Evolutionary conservation across 148 eudicot species (phyloP).

Genomic region (Mesembryanthemum crystallinum): DNA sequence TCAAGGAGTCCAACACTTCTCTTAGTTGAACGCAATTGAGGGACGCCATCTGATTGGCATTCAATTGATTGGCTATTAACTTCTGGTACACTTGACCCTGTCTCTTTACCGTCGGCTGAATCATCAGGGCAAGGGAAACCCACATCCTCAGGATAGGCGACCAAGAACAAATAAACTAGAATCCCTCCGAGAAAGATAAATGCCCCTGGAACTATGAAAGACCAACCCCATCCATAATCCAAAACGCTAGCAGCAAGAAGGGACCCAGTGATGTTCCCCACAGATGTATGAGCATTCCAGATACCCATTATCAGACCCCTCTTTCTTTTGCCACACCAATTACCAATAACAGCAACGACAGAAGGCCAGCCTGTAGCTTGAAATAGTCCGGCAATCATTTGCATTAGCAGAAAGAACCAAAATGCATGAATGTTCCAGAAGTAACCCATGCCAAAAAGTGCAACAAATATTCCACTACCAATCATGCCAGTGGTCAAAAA

Average conservation of each 20-base stretch:
- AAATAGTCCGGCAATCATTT: slow-evolving; percentile 91
- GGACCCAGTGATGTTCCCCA: slow-evolving; percentile 86
- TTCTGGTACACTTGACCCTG: slow-evolving; percentile 41
- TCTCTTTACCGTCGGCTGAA: slow-evolving; percentile 24
- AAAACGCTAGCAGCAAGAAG: slow-evolving; percentile 88
- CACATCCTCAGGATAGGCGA: slow-evolving; percentile 93
- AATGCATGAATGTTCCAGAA: slow-evolving; percentile 74
- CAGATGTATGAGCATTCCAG: slow-evolving; percentile 98
- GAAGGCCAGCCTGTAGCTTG: slow-evolving; percentile 99
- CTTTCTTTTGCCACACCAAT: slow-evolving; percentile 93
- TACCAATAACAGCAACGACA: slow-evolving; percentile 91
- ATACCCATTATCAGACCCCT: slow-evolving; percentile 96
- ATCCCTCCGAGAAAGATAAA: slow-evolving; percentile 68
- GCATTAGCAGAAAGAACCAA: slow-evolving; percentile 73
- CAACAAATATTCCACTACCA: slow-evolving; percentile 91
- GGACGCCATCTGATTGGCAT: slow-evolving; percentile 10
- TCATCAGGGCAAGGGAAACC: slow-evolving; percentile 59
- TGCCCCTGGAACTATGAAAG: slow-evolving; percentile 70
- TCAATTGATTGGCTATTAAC: slow-evolving; percentile 31
- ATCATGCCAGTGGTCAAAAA: slow-evolving; percentile 87
- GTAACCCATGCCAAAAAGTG: slow-evolving; percentile 80
- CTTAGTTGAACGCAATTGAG: slow-evolving; percentile 31
- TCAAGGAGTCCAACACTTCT: slow-evolving; percentile 67
- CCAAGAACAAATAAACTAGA: slow-evolving; percentile 66
- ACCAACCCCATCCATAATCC: slow-evolving; percentile 97